Conservation (phyloP, 2,329 filamentous ascomycete genomes). For the Hymenoscyphus albidus region DNA sequence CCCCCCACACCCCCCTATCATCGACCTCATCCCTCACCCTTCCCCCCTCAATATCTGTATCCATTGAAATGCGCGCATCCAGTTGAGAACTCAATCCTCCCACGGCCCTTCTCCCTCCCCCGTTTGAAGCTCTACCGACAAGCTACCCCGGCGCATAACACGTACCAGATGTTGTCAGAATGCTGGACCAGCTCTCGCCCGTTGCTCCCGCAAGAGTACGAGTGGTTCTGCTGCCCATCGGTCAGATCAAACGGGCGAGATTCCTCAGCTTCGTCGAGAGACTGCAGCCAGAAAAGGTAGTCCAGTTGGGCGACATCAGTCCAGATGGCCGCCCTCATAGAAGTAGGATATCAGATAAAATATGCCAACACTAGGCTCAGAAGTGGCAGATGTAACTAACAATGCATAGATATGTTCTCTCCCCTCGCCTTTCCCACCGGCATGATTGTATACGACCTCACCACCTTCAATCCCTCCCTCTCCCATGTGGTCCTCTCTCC, state of each 20-base stretch:
- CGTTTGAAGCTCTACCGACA: background rate
- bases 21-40: background rate
- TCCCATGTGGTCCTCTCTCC: slow-evolving; percentile 78
- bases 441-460: slow-evolving; percentile 82
- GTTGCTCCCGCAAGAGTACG: slow-evolving; percentile 88
- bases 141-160: slow-evolving; percentile 24
- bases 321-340: slow-evolving; percentile 79
- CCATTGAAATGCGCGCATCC: background rate
- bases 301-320: slow-evolving; percentile 81
- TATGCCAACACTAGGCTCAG: slow-evolving; percentile 4
- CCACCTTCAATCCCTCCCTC: slow-evolving; percentile 72
- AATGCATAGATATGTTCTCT: slow-evolving; percentile 77
- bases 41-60: background rate
- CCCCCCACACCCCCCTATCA: background rate
- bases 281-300: slow-evolving; percentile 73
- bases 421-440: slow-evolving; percentile 83
- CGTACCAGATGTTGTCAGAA: slow-evolving; percentile 53
- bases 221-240: slow-evolving; percentile 80
- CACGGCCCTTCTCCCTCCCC: background rate
- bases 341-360: slow-evolving; percentile 54
- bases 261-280: slow-evolving; percentile 77
- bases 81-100: background rate
- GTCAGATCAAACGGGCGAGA: slow-evolving; percentile 75
- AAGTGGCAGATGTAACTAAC: slow-evolving; percentile 19
- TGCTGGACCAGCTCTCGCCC: slow-evolving; percentile 88